These are phyloP conservation scores for Alternaria panax DNA, from an alignment of 2,329 filamentous ascomycete species.

Conservation along the genomic window DNA sequence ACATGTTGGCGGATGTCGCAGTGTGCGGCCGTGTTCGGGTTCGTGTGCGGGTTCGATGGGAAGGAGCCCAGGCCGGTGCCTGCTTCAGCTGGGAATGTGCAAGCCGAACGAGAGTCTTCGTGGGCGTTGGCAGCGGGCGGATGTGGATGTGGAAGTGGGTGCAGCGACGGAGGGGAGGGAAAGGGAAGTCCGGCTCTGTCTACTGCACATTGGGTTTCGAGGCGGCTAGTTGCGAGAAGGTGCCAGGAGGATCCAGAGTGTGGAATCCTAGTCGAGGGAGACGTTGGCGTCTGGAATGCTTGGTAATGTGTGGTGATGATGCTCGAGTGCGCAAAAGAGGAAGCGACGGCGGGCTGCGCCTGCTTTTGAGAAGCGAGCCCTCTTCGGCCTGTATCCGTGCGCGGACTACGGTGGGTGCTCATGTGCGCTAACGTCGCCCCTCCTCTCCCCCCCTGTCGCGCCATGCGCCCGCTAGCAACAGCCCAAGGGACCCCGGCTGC, in stretches of 20 bases:
- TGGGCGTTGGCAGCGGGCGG: conserved; percentile 25
- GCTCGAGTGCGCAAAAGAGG: conserved; percentile 26
- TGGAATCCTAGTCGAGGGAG: conserved; percentile 25
- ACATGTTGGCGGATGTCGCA: conserved; percentile 34
- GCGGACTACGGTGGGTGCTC: conserved; percentile 26
- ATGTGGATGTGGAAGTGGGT: conserved; percentile 29
- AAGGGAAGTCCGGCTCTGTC: conserved; percentile 39
- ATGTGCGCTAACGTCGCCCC: conserved; percentile 7
- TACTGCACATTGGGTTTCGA: conserved; percentile 48
- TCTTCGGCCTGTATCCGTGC: conserved; percentile 18
- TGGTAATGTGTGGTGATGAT: conserved; percentile 35
- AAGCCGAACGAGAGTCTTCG: conserved; percentile 38
- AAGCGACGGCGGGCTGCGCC: conserved; percentile 29
- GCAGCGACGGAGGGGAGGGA: conserved; percentile 43
- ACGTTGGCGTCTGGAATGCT: conserved; percentile 36
- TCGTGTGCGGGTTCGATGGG: conserved; percentile 12
- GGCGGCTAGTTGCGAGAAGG: conserved; percentile 22
- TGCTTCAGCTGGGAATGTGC: conserved; percentile 46
- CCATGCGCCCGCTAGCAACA: conserved; percentile 24
- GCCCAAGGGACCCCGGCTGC: conserved; percentile 30
- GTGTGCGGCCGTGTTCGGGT: conserved; percentile 6
- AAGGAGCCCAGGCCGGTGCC: conserved; percentile 39
- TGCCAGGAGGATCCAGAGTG: conserved; percentile 48
- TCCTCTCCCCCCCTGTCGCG: conserved; percentile 22
- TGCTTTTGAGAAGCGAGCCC: conserved; percentile 29